A percentile compares a stretch with the other conserved stretches of the same genome.
Conservation (phyloP, 2,329 filamentous ascomycete species). For the Aspergillus sp. region DNA sequence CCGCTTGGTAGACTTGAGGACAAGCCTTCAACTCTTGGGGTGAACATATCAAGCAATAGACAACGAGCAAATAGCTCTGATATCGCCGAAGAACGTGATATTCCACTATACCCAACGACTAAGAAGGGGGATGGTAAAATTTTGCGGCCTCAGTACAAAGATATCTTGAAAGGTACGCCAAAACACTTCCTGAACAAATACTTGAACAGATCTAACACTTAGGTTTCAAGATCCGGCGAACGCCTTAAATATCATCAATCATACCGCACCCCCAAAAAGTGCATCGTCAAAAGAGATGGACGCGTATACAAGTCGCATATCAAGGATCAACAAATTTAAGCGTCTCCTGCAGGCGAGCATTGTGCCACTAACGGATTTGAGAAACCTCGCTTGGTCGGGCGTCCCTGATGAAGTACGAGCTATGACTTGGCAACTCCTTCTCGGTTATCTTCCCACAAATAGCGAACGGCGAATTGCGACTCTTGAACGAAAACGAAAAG, state of each 20-base stretch:
- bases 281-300: conserved; percentile 82
- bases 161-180: conserved; percentile 70
- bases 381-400: conserved; percentile 88
- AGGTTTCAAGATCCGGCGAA: conserved; percentile 70
- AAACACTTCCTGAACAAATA: not conserved
- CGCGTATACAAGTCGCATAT: conserved; percentile 80
- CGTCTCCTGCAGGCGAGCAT: conserved; percentile 88
- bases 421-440: conserved; percentile 97
- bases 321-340: conserved; percentile 98
- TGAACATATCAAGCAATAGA: conserved; percentile 47
- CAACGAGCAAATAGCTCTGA: conserved; percentile 83
- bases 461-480: conserved; percentile 88
- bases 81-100: conserved; percentile 85
- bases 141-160: conserved; percentile 95
- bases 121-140: conserved; percentile 95
- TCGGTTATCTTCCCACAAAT: conserved; percentile 95
- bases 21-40: conserved; percentile 28
- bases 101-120: conserved; percentile 79
- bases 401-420: conserved; percentile 92
- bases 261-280: conserved; percentile 71
- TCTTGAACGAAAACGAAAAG: conserved; percentile 89
- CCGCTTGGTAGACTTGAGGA: conserved; percentile 29
- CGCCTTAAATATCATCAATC: conserved; percentile 88
- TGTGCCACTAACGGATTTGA: conserved; percentile 79
- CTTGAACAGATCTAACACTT: not conserved